Conservation (phyloP, 495 filamentous ascomycete genomes). For the Filosporella fistucella region DNA sequence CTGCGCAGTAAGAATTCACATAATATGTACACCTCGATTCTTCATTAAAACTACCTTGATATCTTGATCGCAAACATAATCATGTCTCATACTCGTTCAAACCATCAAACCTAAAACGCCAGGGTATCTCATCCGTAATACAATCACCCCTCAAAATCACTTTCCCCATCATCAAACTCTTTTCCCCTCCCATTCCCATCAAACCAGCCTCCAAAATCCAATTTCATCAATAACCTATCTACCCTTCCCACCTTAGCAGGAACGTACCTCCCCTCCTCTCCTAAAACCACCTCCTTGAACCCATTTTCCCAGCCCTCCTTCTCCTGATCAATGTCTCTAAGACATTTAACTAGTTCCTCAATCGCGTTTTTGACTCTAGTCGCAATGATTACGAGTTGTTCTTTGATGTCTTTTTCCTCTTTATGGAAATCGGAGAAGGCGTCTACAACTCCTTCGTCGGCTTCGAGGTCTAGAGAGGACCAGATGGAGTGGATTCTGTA, state of each 20-base stretch:
- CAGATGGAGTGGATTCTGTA: slow-evolving; percentile 68
- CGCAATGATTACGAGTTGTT: slow-evolving; percentile 49
- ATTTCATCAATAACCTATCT: slow-evolving; percentile 79
- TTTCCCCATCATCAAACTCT: slow-evolving; percentile 2
- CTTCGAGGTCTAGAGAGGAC: slow-evolving; percentile 68
- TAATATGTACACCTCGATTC: no score
- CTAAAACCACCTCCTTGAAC: slow-evolving; percentile 18
- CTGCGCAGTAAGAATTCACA: no score
- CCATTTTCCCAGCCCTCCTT: slow-evolving; percentile 38
- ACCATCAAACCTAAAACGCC: slow-evolving; percentile 12
- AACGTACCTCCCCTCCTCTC: slow-evolving; percentile 43
- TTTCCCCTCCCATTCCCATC: slow-evolving; percentile 10
- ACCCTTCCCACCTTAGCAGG: slow-evolving; percentile 66
- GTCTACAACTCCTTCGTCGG: slow-evolving; percentile 74
- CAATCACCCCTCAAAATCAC: slow-evolving; percentile 13
- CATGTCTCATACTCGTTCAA: no score
- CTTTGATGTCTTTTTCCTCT: slow-evolving; percentile 62
- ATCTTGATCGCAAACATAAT: no score
- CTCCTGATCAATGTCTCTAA: slow-evolving; percentile 51
- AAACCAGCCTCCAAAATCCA: slow-evolving; percentile 62
- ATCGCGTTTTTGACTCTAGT: slow-evolving; percentile 54
- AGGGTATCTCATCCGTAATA: slow-evolving; percentile 11
- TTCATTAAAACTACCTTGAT: no score
- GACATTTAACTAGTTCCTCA: slow-evolving; percentile 52
- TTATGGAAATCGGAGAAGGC: slow-evolving; percentile 61